Evolutionary conservation across 352 stramenopile species (phyloP).

Genomic region (Phytophthora tubulina): DNA sequence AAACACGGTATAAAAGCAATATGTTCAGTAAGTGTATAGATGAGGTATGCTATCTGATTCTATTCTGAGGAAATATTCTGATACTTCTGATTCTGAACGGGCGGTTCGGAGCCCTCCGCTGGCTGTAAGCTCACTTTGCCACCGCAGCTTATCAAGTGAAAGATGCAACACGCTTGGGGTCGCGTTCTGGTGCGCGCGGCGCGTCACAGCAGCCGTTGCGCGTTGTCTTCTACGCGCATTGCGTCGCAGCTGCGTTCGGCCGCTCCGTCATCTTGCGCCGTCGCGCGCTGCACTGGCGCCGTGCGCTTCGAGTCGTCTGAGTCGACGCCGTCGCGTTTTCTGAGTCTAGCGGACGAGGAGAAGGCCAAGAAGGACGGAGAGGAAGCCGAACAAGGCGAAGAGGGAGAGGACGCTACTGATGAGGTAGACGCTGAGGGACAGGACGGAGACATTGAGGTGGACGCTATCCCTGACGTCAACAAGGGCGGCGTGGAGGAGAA

Average conservation of each 20-base stretch:
- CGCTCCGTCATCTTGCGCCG: conserved; percentile 2
- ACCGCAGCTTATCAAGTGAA: conserved; percentile 15
- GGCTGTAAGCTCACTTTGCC: conserved; percentile 32
- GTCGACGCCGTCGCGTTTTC: conserved; percentile 70
- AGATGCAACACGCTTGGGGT: conserved; percentile 36
- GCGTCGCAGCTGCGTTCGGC: conserved; percentile 7
- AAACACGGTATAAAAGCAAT: no score
- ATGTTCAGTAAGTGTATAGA: no score
- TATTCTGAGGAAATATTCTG: neutral
- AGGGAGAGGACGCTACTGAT: conserved; percentile 34
- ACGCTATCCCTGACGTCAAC: conserved; percentile 73
- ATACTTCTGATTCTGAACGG: conserved; percentile 5
- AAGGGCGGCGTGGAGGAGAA: conserved; percentile 73
- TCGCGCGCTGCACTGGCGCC: conserved; percentile 8
- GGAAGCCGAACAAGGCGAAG: conserved; percentile 19
- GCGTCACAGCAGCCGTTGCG: conserved; percentile 21
- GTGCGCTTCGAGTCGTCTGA: conserved; percentile 40
- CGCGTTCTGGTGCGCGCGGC: conserved; percentile 33
- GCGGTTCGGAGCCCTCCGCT: conserved; percentile 33
- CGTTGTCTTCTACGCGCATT: conserved; percentile 7
- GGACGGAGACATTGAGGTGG: conserved; percentile 73
- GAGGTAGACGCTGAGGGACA: conserved; percentile 54
- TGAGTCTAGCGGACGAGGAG: conserved; percentile 77
- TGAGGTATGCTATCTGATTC: no score
- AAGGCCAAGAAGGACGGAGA: conserved; percentile 48